phyloP scores from a whole-genome alignment of 495 filamentous ascomycete genomes.

The Ramalina intermedia region DNA sequence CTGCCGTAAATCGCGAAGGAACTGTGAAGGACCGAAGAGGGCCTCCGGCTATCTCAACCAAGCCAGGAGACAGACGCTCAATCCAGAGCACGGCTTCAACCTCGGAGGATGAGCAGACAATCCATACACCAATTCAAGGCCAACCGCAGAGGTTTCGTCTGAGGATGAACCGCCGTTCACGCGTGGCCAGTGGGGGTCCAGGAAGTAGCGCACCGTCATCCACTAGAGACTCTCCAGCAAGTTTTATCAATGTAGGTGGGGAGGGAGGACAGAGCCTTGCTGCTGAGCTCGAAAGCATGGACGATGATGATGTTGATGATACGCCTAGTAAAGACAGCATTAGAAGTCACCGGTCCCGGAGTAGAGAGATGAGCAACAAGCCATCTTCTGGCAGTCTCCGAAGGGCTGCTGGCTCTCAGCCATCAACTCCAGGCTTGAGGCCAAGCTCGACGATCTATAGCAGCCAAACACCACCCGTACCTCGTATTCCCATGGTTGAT shows the following conservation, averaged over 20 bases:
- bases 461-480: constrained; percentile 17
- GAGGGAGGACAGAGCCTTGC: constrained; percentile 67
- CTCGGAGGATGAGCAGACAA: constrained; percentile 49
- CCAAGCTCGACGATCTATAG: constrained; percentile 15
- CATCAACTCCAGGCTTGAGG: constrained; percentile 13
- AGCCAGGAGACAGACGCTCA: constrained; percentile 45
- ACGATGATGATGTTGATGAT: constrained; percentile 37
- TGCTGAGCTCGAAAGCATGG: constrained; percentile 73
- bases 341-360: constrained; percentile 7
- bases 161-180: constrained; percentile 51
- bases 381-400: constrained; percentile 9
- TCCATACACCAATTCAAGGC: constrained; percentile 47
- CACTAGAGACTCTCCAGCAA: constrained; percentile 42
- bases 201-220: constrained; percentile 37
- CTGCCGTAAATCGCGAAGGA: constrained; percentile 28
- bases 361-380: constrained; percentile 21
- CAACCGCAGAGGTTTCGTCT: constrained; percentile 56
- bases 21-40: constrained; percentile 19
- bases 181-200: constrained; percentile 50
- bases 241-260: constrained; percentile 38
- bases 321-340: constrained; percentile 32
- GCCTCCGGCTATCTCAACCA: constrained; percentile 29
- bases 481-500: constrained; percentile 53
- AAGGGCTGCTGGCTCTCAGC: constrained; percentile 31
- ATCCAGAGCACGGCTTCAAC: constrained; percentile 84